These are phyloP conservation scores for Phytophthora aleatoria DNA, from an alignment of 352 stramenopile genomes.

Conservation along the genomic window DNA sequence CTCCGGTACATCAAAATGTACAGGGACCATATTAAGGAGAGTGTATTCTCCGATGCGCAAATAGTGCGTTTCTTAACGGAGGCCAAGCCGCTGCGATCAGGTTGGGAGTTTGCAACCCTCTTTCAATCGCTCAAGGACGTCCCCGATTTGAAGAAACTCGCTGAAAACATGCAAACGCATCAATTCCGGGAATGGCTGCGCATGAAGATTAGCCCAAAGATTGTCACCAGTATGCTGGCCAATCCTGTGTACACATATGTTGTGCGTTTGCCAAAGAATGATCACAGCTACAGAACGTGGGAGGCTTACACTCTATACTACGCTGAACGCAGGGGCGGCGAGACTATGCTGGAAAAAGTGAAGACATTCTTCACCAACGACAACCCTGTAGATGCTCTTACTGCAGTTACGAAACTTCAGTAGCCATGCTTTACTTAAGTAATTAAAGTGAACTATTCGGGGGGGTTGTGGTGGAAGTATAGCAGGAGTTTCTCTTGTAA, in stretches of 20 bases:
- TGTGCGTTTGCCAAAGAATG: background rate
- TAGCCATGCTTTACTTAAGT: background rate
- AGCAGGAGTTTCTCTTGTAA: background rate
- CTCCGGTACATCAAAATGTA: background rate
- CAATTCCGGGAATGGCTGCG: background rate
- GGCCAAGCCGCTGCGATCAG: too few species aligned
- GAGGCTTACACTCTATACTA: background rate
- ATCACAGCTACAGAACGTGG: background rate
- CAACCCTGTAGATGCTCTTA: background rate
- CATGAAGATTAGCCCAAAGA: background rate
- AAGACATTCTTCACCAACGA: background rate
- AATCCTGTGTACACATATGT: background rate
- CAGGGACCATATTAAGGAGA: background rate
- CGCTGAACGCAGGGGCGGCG: background rate
- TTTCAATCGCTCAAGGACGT: background rate
- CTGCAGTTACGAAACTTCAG: background rate
- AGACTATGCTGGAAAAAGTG: background rate
- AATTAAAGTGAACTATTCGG: too few species aligned
- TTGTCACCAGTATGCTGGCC: background rate
- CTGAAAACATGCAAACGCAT: conserved; percentile 2
- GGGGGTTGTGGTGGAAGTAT: too few species aligned
- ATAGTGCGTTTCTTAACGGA: background rate
- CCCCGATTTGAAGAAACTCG: background rate
- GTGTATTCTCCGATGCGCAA: background rate
- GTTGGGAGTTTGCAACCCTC: background rate